These are phyloP conservation scores for Sporothrix pseudoabietina DNA, from an alignment of 2,329 filamentous ascomycete species.

Conservation along the genomic window DNA sequence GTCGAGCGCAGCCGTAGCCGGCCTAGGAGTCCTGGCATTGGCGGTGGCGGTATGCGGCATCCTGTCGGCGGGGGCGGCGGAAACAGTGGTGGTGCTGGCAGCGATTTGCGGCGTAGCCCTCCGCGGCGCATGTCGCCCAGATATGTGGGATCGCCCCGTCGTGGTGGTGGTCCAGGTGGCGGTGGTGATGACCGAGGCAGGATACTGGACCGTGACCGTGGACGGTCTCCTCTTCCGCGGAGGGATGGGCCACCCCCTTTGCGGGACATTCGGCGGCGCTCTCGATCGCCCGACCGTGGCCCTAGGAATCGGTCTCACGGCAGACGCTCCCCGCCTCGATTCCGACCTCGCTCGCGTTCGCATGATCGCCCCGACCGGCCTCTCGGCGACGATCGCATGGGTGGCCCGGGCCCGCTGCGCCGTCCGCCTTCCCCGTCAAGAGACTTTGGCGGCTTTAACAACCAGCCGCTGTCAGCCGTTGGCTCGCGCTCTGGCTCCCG, in stretches of 20 bases:
- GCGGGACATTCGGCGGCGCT: conserved; percentile 51
- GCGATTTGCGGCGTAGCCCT: conserved; percentile 7
- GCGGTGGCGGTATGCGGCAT: conserved; percentile 33
- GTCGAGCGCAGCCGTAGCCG: conserved; percentile 45
- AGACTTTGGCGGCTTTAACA: conserved; percentile 36
- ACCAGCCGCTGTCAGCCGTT: conserved; percentile 51
- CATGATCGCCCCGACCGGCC: conserved; percentile 50
- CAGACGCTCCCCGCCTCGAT: conserved; percentile 49
- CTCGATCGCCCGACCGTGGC: conserved; percentile 56
- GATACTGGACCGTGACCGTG: conserved; percentile 39
- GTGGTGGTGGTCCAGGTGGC: conserved; percentile 40
- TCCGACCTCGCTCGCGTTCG: conserved; percentile 57
- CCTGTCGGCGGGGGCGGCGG: conserved; percentile 34
- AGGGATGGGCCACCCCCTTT: conserved; percentile 42
- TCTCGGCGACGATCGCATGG: conserved; percentile 35
- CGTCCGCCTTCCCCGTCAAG: conserved; percentile 51
- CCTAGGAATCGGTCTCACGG: conserved; percentile 43
- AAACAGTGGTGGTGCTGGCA: neutral
- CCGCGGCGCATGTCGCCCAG: conserved; percentile 44
- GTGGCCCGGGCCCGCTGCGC: conserved; percentile 44
- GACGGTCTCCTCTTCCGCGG: conserved; percentile 46
- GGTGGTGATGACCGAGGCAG: conserved; percentile 40
- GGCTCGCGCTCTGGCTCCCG: conserved; percentile 55
- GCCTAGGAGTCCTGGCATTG: conserved; percentile 41
- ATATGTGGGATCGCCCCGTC: conserved; percentile 44